Evolutionary conservation across 257 asterid genomes (phyloP).

Genomic region (Plantago elongata): DNA sequence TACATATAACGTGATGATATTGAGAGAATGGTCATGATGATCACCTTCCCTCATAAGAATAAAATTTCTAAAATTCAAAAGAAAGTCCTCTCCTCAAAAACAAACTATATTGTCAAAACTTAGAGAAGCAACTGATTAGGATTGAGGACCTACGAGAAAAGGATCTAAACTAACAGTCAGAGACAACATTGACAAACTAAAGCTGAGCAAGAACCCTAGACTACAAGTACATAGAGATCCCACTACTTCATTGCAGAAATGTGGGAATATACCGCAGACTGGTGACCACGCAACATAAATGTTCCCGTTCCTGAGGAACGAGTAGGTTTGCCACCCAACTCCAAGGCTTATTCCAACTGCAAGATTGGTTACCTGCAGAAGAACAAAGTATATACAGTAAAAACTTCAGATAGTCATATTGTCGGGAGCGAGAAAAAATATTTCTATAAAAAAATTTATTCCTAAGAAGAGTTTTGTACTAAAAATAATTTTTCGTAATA

Average conservation of each 20-base stretch:
- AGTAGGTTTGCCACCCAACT: conserved; percentile 32
- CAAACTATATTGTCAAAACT: too few relatives aligned
- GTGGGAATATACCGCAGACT: conserved; percentile 18
- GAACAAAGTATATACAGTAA: too few relatives aligned
- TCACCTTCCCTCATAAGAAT: too few relatives aligned
- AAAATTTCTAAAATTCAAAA: too few relatives aligned
- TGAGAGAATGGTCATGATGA: too few relatives aligned
- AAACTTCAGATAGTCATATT: too few relatives aligned
- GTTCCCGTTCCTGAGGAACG: conserved; percentile 21
- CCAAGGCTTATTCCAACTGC: conserved; percentile 23
- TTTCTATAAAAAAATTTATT: too few relatives aligned
- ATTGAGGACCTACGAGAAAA: conserved; percentile 7
- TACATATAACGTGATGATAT: too few relatives aligned
- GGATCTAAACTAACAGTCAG: conserved; percentile 26
- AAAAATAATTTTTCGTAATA: too few relatives aligned
- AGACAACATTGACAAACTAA: conserved; percentile 23
- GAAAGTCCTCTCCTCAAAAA: too few relatives aligned
- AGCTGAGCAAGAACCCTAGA: conserved; percentile 19
- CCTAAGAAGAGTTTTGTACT: too few relatives aligned
- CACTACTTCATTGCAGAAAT: conserved; percentile 27
- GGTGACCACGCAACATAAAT: conserved; percentile 20
- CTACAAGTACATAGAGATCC: conserved; percentile 20
- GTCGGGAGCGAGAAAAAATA: too few relatives aligned
- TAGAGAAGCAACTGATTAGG: background rate
- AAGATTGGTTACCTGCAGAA: conserved; percentile 22